phyloP scores from a whole-genome alignment of 352 stramenopile genomes.

The Phytophthora boehmeriae region DNA sequence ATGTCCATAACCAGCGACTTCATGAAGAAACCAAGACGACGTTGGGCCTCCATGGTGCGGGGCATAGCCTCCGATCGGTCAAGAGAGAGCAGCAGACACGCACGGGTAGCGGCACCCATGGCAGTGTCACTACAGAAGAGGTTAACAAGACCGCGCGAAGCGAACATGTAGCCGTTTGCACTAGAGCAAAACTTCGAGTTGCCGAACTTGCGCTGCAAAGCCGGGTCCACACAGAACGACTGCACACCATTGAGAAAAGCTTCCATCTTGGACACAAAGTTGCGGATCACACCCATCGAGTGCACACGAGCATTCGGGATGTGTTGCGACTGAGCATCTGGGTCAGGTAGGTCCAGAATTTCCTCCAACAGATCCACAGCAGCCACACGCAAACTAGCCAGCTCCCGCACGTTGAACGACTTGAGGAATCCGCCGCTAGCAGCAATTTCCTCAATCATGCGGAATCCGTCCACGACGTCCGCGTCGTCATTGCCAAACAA shows the following conservation, averaged over 20 bases:
- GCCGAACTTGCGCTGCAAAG: constrained; percentile 69
- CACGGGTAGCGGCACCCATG: constrained; percentile 74
- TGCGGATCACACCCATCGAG: constrained; percentile 84
- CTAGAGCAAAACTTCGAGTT: constrained; percentile 82
- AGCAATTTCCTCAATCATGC: constrained; percentile 75
- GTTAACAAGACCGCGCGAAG: constrained; percentile 70
- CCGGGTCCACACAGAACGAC: constrained; percentile 69
- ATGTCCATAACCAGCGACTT: constrained; percentile 90
- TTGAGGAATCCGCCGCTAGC: constrained; percentile 74
- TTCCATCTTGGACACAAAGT: constrained; percentile 91
- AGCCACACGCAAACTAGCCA: constrained; percentile 62
- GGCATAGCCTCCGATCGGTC: constrained; percentile 76
- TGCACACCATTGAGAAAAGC: constrained; percentile 69
- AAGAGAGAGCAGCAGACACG: constrained; percentile 67
- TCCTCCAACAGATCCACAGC: constrained; percentile 81
- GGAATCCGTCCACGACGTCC: constrained; percentile 81
- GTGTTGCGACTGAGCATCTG: constrained; percentile 72
- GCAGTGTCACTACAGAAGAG: constrained; percentile 74
- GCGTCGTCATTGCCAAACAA: constrained; percentile 82
- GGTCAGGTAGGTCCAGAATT: constrained; percentile 83
- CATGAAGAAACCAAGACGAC: constrained; percentile 87
- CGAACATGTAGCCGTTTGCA: constrained; percentile 70
- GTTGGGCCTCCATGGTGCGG: constrained; percentile 61
- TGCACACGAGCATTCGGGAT: constrained; percentile 68
- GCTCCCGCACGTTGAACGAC: constrained; percentile 74